A percentile compares a stretch with the other conserved stretches of the same genome.
Evolutionary conservation across 2,329 filamentous ascomycete genomes (phyloP).

Genomic region (Blastomyces percursus): DNA sequence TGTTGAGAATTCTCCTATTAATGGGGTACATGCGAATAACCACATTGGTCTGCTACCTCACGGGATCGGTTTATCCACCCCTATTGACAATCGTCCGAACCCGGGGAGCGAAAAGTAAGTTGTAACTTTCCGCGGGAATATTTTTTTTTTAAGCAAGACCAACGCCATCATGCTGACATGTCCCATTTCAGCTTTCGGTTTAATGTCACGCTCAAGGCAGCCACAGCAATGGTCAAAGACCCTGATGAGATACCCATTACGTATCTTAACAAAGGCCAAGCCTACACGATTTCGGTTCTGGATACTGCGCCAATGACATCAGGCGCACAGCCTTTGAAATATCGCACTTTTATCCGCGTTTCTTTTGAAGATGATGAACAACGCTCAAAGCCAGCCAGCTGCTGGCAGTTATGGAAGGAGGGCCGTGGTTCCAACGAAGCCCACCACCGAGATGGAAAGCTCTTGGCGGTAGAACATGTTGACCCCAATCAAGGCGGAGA

Average conservation of each 20-base stretch:
- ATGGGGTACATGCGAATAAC: not conserved
- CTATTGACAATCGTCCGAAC: constrained; percentile 10
- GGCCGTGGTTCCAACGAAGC: constrained; percentile 91
- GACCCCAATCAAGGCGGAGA: constrained; percentile 47
- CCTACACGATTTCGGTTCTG: constrained; percentile 73
- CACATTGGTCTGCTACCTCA: not conserved
- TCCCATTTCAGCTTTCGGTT: constrained; percentile 45
- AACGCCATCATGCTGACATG: not conserved
- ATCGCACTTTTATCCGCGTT: constrained; percentile 85
- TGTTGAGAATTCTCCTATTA: constrained; percentile 55
- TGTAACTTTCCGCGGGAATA: constrained; percentile 17
- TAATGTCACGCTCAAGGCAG: constrained; percentile 79
- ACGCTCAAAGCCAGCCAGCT: constrained; percentile 65
- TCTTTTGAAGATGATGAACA: constrained; percentile 97
- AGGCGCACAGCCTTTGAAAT: constrained; percentile 52
- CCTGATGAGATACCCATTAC: constrained; percentile 86
- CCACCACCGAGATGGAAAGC: constrained; percentile 80
- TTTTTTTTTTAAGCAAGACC: not conserved
- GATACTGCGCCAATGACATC: constrained; percentile 60
- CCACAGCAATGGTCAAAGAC: constrained; percentile 81
- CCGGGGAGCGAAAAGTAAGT: constrained; percentile 41
- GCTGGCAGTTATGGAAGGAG: constrained; percentile 94
- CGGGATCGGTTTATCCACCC: constrained; percentile 15
- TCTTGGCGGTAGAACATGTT: constrained; percentile 88
- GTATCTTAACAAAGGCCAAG: constrained; percentile 95